Conservation (phyloP, 257 asterid genomes). For the Nicotiana knightiana region DNA sequence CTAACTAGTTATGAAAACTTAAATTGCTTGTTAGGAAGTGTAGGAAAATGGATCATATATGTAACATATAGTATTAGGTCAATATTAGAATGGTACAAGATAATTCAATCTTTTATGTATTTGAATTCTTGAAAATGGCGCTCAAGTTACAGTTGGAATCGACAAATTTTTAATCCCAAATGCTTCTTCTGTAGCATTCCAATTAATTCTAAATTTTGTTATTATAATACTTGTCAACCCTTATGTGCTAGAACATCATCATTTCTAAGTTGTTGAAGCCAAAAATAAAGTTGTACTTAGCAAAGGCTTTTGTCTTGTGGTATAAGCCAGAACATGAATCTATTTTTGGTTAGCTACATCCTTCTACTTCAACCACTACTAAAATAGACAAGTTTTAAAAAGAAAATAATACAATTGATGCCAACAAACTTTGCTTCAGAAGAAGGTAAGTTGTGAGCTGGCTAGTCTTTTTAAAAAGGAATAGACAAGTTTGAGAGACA, state of each 20-base stretch:
- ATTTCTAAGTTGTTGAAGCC: neutral
- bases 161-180: too few species aligned
- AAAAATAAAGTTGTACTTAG: neutral
- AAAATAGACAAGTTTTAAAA: neutral
- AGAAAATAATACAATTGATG: neutral
- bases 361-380: neutral
- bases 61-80: too few species aligned
- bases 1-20: too few species aligned
- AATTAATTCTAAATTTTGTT: too few species aligned
- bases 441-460: slow-evolving; percentile 41
- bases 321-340: neutral
- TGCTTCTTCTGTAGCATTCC: too few species aligned
- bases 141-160: too few species aligned
- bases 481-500: slow-evolving; percentile 39
- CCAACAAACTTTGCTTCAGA: slow-evolving; percentile 38
- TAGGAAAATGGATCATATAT: too few species aligned
- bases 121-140: too few species aligned
- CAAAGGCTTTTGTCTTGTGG: neutral
- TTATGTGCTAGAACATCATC: neutral
- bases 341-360: neutral
- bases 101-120: too few species aligned
- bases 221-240: too few species aligned
- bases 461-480: slow-evolving; percentile 33
- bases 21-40: too few species aligned
- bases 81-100: too few species aligned